phyloP scores from a whole-genome alignment of 345 rosid genomes.

The Gossypium mustelinum region DNA sequence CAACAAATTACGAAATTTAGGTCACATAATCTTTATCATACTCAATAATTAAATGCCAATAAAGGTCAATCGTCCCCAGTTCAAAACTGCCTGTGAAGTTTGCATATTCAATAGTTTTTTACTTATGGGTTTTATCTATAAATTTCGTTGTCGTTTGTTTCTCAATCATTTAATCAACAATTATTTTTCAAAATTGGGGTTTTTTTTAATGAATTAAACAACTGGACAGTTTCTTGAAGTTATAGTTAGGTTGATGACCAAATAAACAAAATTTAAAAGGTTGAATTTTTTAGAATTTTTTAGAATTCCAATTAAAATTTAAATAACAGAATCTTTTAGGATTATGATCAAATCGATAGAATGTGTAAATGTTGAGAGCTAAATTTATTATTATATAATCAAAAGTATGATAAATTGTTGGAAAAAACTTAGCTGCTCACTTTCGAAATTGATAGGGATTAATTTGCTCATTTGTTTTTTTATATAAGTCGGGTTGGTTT shows the following conservation, averaged over 20 bases:
- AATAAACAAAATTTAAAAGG: not conserved
- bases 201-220: not conserved
- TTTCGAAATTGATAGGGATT: too few relatives aligned
- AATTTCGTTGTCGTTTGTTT: not conserved
- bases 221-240: not conserved
- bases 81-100: not conserved
- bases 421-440: too few relatives aligned
- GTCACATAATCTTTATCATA: rapidly evolving
- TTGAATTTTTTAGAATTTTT: not conserved
- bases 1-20: rapidly evolving
- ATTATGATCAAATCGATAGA: too few relatives aligned
- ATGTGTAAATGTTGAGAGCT: too few relatives aligned
- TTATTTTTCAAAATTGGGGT: not conserved
- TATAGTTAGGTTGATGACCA: not conserved
- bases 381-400: too few relatives aligned
- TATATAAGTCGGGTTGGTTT: too few relatives aligned
- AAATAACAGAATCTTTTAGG: too few relatives aligned
- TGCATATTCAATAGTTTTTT: not conserved
- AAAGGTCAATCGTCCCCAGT: not conserved
- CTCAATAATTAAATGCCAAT: too few relatives aligned
- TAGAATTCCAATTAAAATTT: too few relatives aligned
- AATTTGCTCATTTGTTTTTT: too few relatives aligned
- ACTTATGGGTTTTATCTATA: not conserved
- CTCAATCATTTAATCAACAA: not conserved
- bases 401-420: too few relatives aligned